Conservation (phyloP, 257 asterid species). For the Gardenia jasminoides region DNA sequence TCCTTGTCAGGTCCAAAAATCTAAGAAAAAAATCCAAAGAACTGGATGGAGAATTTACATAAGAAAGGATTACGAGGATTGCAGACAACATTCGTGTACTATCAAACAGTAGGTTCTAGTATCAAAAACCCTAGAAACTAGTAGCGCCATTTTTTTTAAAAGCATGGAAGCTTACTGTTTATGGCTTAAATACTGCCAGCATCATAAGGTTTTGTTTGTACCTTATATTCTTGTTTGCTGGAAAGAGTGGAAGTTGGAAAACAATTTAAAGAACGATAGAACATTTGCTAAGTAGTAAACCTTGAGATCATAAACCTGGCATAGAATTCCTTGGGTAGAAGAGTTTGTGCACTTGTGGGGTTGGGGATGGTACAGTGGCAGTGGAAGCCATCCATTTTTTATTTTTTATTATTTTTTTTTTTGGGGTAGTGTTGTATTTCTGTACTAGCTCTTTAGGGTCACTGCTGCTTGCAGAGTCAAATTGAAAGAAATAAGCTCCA, state of each 20-base stretch:
- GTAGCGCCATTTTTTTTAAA: background rate
- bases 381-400: background rate
- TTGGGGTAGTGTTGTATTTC: background rate
- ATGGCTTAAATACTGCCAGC: background rate
- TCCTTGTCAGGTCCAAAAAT: background rate
- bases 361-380: background rate
- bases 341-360: background rate
- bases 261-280: no score
- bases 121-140: background rate
- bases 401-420: background rate
- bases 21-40: background rate
- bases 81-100: no score
- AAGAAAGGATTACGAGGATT: no score
- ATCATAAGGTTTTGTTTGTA: background rate
- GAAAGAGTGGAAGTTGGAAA: background rate
- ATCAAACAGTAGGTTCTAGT: no score
- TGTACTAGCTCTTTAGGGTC: background rate
- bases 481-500: background rate
- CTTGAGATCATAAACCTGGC: background rate
- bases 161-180: no score
- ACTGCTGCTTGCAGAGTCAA: background rate
- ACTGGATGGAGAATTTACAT: no score
- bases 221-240: background rate
- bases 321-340: background rate
- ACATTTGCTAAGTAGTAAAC: background rate